phyloP scores from a whole-genome alignment of 805 yeast species.

The Kuraishia molischiana region DNA sequence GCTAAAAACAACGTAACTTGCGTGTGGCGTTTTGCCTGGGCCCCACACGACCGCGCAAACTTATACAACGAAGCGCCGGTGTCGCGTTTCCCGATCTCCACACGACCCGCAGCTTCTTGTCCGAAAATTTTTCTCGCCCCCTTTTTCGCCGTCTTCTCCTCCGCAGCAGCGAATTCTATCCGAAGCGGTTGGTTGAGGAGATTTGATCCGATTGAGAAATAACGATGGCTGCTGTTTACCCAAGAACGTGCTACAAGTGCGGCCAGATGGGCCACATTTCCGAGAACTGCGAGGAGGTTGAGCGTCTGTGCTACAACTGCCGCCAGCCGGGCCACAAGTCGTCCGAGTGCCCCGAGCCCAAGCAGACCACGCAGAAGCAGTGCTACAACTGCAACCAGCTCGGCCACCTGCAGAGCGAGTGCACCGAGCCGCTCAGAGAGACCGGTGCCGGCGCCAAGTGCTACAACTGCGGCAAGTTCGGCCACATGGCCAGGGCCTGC shows the following conservation, averaged over 20 bases:
- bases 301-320: conserved; percentile 89
- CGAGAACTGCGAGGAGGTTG: conserved; percentile 75
- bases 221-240: conserved; percentile 20
- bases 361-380: conserved; percentile 75
- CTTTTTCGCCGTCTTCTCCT: too few relatives aligned
- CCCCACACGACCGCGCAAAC: too few relatives aligned
- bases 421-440: conserved; percentile 47
- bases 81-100: too few relatives aligned
- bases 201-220: too few relatives aligned
- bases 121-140: too few relatives aligned
- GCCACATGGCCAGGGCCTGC: conserved; percentile 80
- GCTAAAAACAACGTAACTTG: too few relatives aligned
- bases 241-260: conserved; percentile 82
- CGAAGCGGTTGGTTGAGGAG: too few relatives aligned
- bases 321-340: conserved; percentile 86
- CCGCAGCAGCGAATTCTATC: too few relatives aligned
- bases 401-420: conserved; percentile 84
- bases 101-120: too few relatives aligned
- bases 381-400: conserved; percentile 90
- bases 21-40: too few relatives aligned
- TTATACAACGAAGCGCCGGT: too few relatives aligned
- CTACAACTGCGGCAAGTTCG: conserved; percentile 68
- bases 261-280: conserved; percentile 90
- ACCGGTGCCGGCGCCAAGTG: conserved; percentile 48
- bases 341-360: conserved; percentile 80